Evolutionary conservation across 2,329 filamentous ascomycete genomes (phyloP).

Genomic region (Scorias spongiosa): DNA sequence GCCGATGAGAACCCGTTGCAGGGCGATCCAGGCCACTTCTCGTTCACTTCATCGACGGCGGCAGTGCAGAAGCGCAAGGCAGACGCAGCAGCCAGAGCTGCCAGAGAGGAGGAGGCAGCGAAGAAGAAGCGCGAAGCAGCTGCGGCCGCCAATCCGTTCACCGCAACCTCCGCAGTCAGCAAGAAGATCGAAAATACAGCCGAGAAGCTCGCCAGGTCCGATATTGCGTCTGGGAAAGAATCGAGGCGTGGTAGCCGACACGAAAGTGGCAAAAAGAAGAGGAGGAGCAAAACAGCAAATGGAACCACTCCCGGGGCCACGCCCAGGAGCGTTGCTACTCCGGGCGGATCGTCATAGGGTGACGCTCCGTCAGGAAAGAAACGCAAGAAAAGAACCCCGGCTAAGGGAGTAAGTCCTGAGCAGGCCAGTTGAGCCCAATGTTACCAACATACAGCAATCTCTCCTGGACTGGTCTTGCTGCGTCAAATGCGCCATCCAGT

Average conservation of each 20-base stretch:
- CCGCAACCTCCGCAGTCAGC: not conserved
- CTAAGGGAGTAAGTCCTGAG: too few species aligned
- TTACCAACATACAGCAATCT: too few species aligned
- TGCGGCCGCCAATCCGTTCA: not conserved
- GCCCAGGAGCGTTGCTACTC: not conserved
- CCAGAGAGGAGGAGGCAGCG: constrained; percentile 13
- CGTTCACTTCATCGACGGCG: constrained; percentile 33
- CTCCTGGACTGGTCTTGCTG: too few species aligned
- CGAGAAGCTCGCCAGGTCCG: not conserved
- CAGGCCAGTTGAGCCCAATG: too few species aligned
- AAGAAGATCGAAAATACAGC: not conserved
- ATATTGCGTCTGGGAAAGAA: not conserved
- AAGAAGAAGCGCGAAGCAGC: constrained; percentile 7
- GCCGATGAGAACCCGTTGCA: constrained; percentile 49
- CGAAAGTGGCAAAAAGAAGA: not conserved
- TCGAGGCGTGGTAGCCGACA: not conserved
- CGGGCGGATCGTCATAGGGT: not conserved
- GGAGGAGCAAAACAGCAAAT: not conserved
- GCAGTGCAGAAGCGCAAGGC: constrained; percentile 27
- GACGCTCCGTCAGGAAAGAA: too few species aligned
- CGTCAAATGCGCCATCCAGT: too few species aligned
- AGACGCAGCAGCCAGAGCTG: constrained; percentile 18
- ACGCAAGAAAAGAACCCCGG: too few species aligned
- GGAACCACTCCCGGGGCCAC: not conserved
- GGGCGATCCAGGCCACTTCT: constrained; percentile 48